Percentiles rank a stretch among this genome's conserved stretches.
Evolutionary conservation across 1,284 basidiomycete genomes (phyloP).

Genomic region (Dichomitus squalens): DNA sequence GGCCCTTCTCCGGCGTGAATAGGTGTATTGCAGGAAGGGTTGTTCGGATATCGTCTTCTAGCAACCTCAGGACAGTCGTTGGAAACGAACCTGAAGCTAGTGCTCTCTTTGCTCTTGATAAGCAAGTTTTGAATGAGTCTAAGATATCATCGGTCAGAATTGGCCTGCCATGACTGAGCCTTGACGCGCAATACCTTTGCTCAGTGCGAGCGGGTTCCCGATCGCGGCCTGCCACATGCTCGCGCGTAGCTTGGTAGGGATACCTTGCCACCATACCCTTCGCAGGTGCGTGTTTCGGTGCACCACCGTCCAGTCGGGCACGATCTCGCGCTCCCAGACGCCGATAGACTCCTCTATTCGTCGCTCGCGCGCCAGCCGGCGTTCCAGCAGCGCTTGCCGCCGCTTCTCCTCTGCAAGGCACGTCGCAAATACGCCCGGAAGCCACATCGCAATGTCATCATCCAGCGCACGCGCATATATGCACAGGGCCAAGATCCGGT

Average conservation of each 20-base stretch:
- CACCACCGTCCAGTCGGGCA: slow-evolving; percentile 84
- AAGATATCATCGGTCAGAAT: slow-evolving; percentile 7
- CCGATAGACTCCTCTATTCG: slow-evolving; percentile 69
- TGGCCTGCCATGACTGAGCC: neutral
- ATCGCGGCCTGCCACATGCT: slow-evolving; percentile 87
- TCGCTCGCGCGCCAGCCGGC: slow-evolving; percentile 66
- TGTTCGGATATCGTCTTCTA: slow-evolving; percentile 80
- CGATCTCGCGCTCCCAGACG: slow-evolving; percentile 79
- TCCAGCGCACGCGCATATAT: neutral
- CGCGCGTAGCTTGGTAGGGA: slow-evolving; percentile 85
- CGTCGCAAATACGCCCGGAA: neutral
- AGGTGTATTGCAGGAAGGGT: slow-evolving; percentile 91
- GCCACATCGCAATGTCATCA: neutral
- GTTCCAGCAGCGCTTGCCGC: slow-evolving; percentile 62
- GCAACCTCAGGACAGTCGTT: slow-evolving; percentile 60
- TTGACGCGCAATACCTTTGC: slow-evolving; percentile 62
- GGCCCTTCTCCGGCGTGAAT: slow-evolving; percentile 78
- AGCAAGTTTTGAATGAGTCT: slow-evolving; percentile 80
- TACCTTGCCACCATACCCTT: slow-evolving; percentile 90
- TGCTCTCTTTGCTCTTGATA: slow-evolving; percentile 75
- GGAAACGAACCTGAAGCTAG: slow-evolving; percentile 77
- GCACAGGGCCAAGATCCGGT: neutral
- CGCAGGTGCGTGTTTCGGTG: slow-evolving; percentile 65
- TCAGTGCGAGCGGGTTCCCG: slow-evolving; percentile 87
- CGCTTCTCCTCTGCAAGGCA: slow-evolving; percentile 64